These are phyloP conservation scores for Quercus tomentella DNA, from an alignment of 331 rosid species.

Conservation along the genomic window DNA sequence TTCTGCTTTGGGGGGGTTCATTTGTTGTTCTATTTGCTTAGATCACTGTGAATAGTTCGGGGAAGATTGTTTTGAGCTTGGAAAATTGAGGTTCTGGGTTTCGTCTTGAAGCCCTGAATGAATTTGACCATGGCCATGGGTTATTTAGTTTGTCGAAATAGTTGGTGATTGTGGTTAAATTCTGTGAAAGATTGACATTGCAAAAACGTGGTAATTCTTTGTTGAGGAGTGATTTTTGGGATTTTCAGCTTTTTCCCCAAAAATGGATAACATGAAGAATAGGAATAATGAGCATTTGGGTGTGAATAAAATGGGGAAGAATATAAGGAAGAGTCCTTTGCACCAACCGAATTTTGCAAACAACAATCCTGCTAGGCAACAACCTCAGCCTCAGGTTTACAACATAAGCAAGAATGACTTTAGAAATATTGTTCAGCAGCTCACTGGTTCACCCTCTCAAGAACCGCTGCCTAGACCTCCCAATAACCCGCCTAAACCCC, in stretches of 20 bases:
- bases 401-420: constrained; percentile 96
- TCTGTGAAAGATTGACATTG: constrained; percentile 8
- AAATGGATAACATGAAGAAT: constrained; percentile 77
- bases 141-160: constrained; percentile 9
- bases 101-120: constrained; percentile 8
- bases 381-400: constrained; percentile 95
- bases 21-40: background rate
- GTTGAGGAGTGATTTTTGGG: constrained; percentile 16
- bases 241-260: background rate
- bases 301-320: constrained; percentile 84
- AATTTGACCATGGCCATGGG: constrained; percentile 12
- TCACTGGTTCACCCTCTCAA: constrained; percentile 91
- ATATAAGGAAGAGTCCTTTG: constrained; percentile 85
- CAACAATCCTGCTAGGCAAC: constrained; percentile 64
- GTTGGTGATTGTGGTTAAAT: constrained; percentile 14
- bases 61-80: constrained; percentile 20
- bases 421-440: constrained; percentile 89
- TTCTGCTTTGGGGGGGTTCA: constrained; percentile 21
- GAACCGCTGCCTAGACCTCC: constrained; percentile 75
- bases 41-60: background rate
- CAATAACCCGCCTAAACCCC: constrained; percentile 74
- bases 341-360: constrained; percentile 78
- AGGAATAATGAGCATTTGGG: constrained; percentile 72
- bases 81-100: constrained; percentile 5
- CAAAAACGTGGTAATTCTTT: constrained; percentile 11